phyloP scores from a whole-genome alignment of 2,329 filamentous ascomycete genomes.

The Botrytis paeoniae region DNA sequence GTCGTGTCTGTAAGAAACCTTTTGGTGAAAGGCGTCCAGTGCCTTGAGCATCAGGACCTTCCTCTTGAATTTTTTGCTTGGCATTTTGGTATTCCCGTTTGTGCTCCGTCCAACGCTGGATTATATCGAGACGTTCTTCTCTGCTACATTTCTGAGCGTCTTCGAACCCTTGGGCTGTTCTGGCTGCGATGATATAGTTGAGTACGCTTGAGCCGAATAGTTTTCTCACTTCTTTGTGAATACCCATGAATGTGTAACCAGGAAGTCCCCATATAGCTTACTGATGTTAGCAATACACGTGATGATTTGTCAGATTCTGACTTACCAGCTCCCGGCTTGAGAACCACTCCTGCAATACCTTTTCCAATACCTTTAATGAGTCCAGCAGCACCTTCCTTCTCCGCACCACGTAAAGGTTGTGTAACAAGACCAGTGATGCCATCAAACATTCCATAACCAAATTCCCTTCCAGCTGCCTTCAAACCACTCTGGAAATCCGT shows the following conservation, averaged over 20 bases:
- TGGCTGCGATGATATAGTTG: conserved; percentile 75
- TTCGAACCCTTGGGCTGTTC: conserved; percentile 71
- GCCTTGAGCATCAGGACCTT: conserved; percentile 32
- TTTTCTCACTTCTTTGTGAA: conserved; percentile 74
- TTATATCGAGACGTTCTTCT: conserved; percentile 61
- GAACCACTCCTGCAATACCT: conserved; percentile 74
- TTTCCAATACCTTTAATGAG: conserved; percentile 78
- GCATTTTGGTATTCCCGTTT: conserved; percentile 40
- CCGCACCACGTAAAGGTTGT: conserved; percentile 69
- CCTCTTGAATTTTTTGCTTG: conserved; percentile 38
- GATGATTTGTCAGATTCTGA: background rate
- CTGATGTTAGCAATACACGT: conserved; percentile 16
- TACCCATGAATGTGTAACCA: conserved; percentile 78
- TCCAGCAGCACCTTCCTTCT: conserved; percentile 63
- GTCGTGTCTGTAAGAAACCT: conserved; percentile 50
- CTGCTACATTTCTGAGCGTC: conserved; percentile 54
- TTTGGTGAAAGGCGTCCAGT: conserved; percentile 35
- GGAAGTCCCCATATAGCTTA: conserved; percentile 66
- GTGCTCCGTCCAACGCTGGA: conserved; percentile 51
- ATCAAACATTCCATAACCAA: conserved; percentile 75
- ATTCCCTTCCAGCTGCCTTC: conserved; percentile 73
- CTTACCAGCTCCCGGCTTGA: conserved; percentile 78
- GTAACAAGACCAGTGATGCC: conserved; percentile 78
- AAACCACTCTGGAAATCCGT: conserved; percentile 74
- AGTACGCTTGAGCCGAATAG: conserved; percentile 67